Evolutionary conservation across 2,329 filamentous ascomycete species (phyloP), one percentile per base, ranked within the genome.

Genomic region (Alternaria arbusti): DNA sequence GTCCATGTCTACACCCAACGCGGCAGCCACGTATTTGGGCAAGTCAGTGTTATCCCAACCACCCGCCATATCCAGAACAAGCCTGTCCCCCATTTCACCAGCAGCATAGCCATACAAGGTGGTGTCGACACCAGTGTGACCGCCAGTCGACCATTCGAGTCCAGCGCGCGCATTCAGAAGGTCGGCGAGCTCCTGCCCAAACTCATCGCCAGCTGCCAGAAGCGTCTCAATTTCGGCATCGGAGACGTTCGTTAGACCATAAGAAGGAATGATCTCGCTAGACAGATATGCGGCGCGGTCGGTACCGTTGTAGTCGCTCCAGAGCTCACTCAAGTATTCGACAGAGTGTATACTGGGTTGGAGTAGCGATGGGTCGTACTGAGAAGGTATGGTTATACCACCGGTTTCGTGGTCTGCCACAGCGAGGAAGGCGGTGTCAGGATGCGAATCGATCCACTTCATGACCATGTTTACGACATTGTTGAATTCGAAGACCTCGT

Each of bases 351-450:
- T 75, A 1, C 73, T 74, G 15, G 62, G 64, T 11, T 71, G 68
- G 7, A 82, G 72, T 3, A 74, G 72, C 1, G 74, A 65, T 1
- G 80, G 80, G 51, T 80, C 74, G 65, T 74, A 82, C 11, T 23
- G 20, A 52, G 79, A 79, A 30, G 78, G 77, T 11, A 81, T 71
- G 0, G 80, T 81, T 46, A 82, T 66, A 12, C 80, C 81, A 28
- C 81, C 81, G 23, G 75, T 79, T 63, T 82, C 80, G 63, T 82
- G 79, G 64, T 83, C 80, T 0, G 81, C 81, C 13, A 79, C 80
- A 12, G 77, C 79, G 54, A 82, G 73, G 64, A 82, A 74, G 50
- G 79, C 70, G 2, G 81, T 82, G 50, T 78, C 73, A 3, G 77
- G 74, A 61, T 82, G 78, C 23, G 70, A 67, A 62, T 82, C 80